phyloP scores from a whole-genome alignment of 768 basidiomycete genomes.

The Psilocybe subaeruginosa region DNA sequence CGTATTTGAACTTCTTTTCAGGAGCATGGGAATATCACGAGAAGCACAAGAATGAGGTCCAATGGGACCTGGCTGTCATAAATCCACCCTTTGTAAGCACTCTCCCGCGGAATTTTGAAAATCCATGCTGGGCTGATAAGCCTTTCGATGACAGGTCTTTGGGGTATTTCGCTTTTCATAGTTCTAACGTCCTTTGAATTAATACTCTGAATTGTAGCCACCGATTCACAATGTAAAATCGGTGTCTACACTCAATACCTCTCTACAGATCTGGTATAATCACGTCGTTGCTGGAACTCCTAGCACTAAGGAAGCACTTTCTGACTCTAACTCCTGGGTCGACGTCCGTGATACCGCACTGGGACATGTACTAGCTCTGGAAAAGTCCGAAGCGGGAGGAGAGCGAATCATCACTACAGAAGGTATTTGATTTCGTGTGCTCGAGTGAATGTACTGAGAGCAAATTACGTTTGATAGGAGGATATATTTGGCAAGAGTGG shows the following conservation, averaged over 20 bases:
- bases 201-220: constrained; percentile 29
- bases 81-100: constrained; percentile 45
- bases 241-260: no score
- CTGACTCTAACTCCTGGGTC: constrained; percentile 33
- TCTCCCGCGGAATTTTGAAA: neutral
- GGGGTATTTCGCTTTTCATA: constrained; percentile 5
- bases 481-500: constrained; percentile 39
- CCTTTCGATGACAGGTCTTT: neutral
- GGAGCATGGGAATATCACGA: constrained; percentile 46
- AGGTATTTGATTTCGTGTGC: constrained; percentile 23
- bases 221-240: constrained; percentile 22
- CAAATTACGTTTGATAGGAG: constrained; percentile 13
- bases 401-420: constrained; percentile 55
- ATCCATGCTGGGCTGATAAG: neutral
- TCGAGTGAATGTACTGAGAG: no score
- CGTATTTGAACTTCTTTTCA: constrained; percentile 14
- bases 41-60: constrained; percentile 41
- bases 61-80: constrained; percentile 56
- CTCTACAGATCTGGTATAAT: no score
- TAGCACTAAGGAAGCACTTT: constrained; percentile 21
- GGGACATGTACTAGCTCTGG: constrained; percentile 56
- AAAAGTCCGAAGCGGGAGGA: constrained; percentile 51
- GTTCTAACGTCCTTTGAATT: neutral
- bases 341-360: constrained; percentile 61
- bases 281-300: constrained; percentile 22